Evolutionary conservation across 139 green algal genomes (phyloP), one percentile per base, ranked within the genome.

Genomic region (Prasinococcaceae sp.): DNA sequence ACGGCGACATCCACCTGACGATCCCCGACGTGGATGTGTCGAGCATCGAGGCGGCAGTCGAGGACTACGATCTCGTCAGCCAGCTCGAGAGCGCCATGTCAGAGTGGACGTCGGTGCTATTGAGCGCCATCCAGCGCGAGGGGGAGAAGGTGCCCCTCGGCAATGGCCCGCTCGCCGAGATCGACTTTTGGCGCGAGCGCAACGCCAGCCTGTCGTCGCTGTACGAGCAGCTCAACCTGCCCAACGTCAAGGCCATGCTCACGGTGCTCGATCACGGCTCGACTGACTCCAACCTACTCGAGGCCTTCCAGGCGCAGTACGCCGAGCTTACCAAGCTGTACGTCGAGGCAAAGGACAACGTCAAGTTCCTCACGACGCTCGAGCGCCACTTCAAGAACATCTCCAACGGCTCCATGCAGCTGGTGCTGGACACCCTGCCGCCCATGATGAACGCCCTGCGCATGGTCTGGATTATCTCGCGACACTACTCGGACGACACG

Each of bases 391-490:
- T 94, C 61, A 79, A 82, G 46, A 57, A 47, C 20, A 52, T 69
- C 19, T 30, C 48, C 12, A 35, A 38, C 53, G 64, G 58, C 10
- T 40, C 50, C 1, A 20, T 73, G n/a, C 19, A 44, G 22, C 63
- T 52, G 20, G 80, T 94, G 29, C 37, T 78, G 17, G 81, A 93
- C 54, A 79, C 77, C 3, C 70, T 93, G 44, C 70, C 66, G 4
- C 80, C 83, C 0, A 83, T 93, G 76, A 85, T 93, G 68, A 86
- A 85, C 36, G 83, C 84, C 14, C 69, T 94, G 48, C 73, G 86
- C 45, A 88, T 92, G 81, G 84, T 90, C 4, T 94, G 86, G 86
- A 84, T 93, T 35, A 89, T 94, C 61, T 84, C 68, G 14, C 56
- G 78, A 8, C 76, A 94, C 65, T 83, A 81, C 61, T 64, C 44